These are phyloP conservation scores for Colletotrichum australisinense DNA, from an alignment of 2,329 filamentous ascomycete genomes.

Conservation along the genomic window DNA sequence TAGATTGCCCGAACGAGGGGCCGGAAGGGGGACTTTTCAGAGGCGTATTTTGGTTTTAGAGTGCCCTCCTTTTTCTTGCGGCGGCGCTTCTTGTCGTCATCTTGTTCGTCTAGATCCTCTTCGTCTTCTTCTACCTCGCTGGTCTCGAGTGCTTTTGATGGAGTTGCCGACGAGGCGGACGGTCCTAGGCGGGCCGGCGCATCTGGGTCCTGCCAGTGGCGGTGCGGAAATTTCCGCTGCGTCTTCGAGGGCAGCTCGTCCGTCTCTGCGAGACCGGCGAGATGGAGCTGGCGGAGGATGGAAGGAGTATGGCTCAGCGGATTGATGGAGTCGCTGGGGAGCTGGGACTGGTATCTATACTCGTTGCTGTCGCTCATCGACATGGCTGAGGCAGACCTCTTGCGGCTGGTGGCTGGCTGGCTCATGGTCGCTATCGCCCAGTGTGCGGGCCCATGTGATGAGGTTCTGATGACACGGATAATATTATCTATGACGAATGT, in stretches of 20 bases:
- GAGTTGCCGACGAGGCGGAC: background rate
- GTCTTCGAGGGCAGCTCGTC: conserved; percentile 54
- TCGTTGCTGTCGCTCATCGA: conserved; percentile 27
- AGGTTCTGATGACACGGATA: background rate
- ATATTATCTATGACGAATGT: no score
- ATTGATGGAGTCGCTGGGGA: conserved; percentile 57
- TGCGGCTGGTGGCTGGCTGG: conserved; percentile 41
- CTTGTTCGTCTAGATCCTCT: conserved; percentile 15
- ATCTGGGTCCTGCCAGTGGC: conserved; percentile 37
- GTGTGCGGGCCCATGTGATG: background rate
- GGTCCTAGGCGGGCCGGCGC: background rate
- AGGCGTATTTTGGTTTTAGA: conserved; percentile 26
- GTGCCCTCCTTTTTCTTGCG: conserved; percentile 35
- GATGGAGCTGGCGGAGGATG: conserved; percentile 62
- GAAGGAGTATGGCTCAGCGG: conserved; percentile 65
- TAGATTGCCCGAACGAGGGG: conserved; percentile 69
- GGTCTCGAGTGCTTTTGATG: conserved; percentile 1
- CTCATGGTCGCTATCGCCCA: background rate
- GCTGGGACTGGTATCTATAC: conserved; percentile 33
- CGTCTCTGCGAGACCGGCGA: conserved; percentile 63
- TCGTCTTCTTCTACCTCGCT: conserved; percentile 6
- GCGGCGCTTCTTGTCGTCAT: conserved; percentile 33
- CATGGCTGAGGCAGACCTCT: conserved; percentile 42
- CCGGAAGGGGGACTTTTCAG: conserved; percentile 33
- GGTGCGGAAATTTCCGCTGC: conserved; percentile 64